Evolutionary conservation across 2,329 filamentous ascomycete genomes (phyloP), one percentile per base, ranked within the genome.

Genomic region (Ascosphaera apis): DNA sequence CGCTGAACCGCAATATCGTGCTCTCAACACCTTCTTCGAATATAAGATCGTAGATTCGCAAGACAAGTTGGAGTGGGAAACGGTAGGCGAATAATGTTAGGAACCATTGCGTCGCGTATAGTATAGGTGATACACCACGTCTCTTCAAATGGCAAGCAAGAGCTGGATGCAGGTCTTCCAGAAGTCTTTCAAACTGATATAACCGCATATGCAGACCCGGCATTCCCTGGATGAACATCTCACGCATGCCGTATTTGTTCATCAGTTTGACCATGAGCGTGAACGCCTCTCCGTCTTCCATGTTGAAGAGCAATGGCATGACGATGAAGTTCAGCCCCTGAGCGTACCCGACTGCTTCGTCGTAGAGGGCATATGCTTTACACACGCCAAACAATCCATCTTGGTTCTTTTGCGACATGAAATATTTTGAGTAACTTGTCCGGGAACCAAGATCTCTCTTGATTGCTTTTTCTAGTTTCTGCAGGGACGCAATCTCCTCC

Each of bases 71-170:
- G 5, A 98, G 66, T 6, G 88, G 88, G 54, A 98, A 98, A 31
- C 91, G 79, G 54, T 98, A 98, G 21, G 86, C 83, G 51, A 98
- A 98, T n/a, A 98, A 66, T 0, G 88, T 98, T 35, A 98, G 67
- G 57, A 98, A 98, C 88, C 88, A 98, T 54, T 98, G 88, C 0
- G 88, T 98, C 32, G 88, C 88, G 52, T 98, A 98, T 6, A 98
- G 66, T 50, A 92, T 82, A 1, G 88, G 78, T 6, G 78, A 78
- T 37, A 98, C 88, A 43, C 81, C 76, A 38, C 79, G 72, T 39
- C 88, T 75, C 48, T 80, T 79, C 38, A 98, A 69, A 54, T 98
- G 88, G 52, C 86, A 93, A 57, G 91, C 93, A 4, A 98, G 62
- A 2, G 84, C 84, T 2, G 91, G 88, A 51, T 98, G 86, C 31